These are phyloP conservation scores for Phytophthora meadii DNA, from an alignment of 352 stramenopile genomes.

Conservation along the genomic window DNA sequence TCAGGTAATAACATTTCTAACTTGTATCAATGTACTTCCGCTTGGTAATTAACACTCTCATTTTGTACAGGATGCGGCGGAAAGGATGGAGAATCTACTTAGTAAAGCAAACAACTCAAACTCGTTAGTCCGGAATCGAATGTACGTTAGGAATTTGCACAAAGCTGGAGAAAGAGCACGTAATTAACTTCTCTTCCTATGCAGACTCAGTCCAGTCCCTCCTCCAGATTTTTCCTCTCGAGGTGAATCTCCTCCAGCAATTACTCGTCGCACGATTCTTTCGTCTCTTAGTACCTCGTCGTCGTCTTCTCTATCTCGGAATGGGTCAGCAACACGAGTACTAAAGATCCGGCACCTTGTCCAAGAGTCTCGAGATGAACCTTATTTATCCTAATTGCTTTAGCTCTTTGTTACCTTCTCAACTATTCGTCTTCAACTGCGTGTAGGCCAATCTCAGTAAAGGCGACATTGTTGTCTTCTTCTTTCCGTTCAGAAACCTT, in stretches of 20 bases:
- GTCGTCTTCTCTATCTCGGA: slow-evolving; percentile 21
- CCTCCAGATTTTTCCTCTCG: slow-evolving; percentile 8
- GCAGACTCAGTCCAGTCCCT: slow-evolving; percentile 26
- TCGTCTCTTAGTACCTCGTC: slow-evolving; percentile 9
- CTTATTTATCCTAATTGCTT: slow-evolving; percentile 62
- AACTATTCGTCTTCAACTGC: slow-evolving; percentile 38
- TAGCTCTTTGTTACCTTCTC: background rate
- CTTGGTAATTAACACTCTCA: too few relatives aligned
- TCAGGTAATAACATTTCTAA: slow-evolving; percentile 36
- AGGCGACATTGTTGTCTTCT: slow-evolving; percentile 50
- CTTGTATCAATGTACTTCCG: too few relatives aligned
- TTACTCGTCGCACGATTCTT: background rate
- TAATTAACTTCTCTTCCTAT: background rate
- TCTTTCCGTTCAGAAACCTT: slow-evolving; percentile 20
- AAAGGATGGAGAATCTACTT: slow-evolving; percentile 49
- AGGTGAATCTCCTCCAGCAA: slow-evolving; percentile 10
- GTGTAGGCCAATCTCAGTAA: slow-evolving; percentile 75
- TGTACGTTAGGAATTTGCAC: slow-evolving; percentile 25
- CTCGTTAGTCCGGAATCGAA: slow-evolving; percentile 28
- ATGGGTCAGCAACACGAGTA: slow-evolving; percentile 45
- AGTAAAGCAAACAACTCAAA: slow-evolving; percentile 35
- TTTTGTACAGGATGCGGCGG: slow-evolving; percentile 35
- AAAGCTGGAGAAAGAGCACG: background rate
- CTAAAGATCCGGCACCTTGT: slow-evolving; percentile 77
- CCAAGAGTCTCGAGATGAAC: slow-evolving; percentile 75